phyloP scores from a whole-genome alignment of 1,284 basidiomycete species.

The Ganoderma lingzhi region DNA sequence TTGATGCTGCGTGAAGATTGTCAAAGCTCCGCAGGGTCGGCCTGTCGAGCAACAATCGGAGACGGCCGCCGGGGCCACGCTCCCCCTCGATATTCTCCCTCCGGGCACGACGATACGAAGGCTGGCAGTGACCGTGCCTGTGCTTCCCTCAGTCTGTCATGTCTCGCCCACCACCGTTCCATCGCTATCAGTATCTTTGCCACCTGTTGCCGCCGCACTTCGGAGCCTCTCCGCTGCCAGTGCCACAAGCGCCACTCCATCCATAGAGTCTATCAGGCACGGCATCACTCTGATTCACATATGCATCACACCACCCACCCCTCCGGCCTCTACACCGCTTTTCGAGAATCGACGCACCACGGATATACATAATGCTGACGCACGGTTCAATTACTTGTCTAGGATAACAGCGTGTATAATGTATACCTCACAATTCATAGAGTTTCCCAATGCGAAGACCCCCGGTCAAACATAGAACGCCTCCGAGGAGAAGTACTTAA shows the following conservation, averaged over 20 bases:
- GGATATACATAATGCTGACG: slow-evolving; percentile 14
- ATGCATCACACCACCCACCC: background rate
- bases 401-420: slow-evolving; percentile 32
- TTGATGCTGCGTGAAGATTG: slow-evolving; percentile 42
- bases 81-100: slow-evolving; percentile 34
- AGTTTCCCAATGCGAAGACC: background rate
- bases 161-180: background rate
- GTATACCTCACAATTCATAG: slow-evolving; percentile 23
- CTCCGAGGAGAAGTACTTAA: background rate
- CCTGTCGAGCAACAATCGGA: slow-evolving; percentile 34
- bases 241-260: background rate
- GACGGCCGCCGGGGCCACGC: slow-evolving; percentile 23
- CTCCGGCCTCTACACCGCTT: slow-evolving; percentile 7
- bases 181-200: background rate
- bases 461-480: background rate
- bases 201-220: background rate
- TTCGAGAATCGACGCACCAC: background rate
- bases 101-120: slow-evolving; percentile 30
- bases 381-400: slow-evolving; percentile 20
- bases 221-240: background rate
- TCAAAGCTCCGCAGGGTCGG: slow-evolving; percentile 52
- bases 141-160: background rate
- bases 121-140: slow-evolving; percentile 29
- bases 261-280: background rate
- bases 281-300: background rate